phyloP scores from a whole-genome alignment of 768 basidiomycete species.

The Termitomyces sp. region DNA sequence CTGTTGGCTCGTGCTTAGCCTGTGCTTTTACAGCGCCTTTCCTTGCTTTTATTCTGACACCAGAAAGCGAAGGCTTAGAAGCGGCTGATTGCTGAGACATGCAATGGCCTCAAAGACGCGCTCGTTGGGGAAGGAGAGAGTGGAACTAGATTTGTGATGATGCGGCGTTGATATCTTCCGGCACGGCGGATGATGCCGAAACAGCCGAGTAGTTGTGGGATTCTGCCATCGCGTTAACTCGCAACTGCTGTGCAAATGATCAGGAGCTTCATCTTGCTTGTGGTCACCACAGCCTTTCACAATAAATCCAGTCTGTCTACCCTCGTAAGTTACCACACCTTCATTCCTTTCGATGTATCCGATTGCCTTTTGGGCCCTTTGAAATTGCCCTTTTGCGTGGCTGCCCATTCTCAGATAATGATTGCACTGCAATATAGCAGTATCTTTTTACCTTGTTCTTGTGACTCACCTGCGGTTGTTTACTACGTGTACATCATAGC shows the following conservation, averaged over 20 bases:
- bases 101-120: slow-evolving; percentile 37
- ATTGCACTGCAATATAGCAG: background rate
- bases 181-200: slow-evolving; percentile 12
- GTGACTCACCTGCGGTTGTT: background rate
- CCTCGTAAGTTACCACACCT: background rate
- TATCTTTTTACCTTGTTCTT: background rate
- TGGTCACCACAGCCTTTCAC: background rate
- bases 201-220: no score
- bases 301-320: background rate
- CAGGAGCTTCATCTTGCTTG: background rate
- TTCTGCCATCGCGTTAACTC: no score
- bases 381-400: background rate
- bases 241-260: background rate
- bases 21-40: slow-evolving; percentile 90
- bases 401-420: background rate
- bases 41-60: slow-evolving; percentile 90
- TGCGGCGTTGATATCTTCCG: background rate
- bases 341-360: background rate
- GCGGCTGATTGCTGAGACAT: slow-evolving; percentile 88
- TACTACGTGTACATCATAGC: background rate
- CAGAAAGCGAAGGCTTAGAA: slow-evolving; percentile 87
- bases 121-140: slow-evolving; percentile 12
- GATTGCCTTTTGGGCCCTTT: background rate
- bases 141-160: background rate
- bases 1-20: slow-evolving; percentile 87